Evolutionary conservation across 768 basidiomycete genomes (phyloP).

Genomic region (Rhodotorula paludigena): DNA sequence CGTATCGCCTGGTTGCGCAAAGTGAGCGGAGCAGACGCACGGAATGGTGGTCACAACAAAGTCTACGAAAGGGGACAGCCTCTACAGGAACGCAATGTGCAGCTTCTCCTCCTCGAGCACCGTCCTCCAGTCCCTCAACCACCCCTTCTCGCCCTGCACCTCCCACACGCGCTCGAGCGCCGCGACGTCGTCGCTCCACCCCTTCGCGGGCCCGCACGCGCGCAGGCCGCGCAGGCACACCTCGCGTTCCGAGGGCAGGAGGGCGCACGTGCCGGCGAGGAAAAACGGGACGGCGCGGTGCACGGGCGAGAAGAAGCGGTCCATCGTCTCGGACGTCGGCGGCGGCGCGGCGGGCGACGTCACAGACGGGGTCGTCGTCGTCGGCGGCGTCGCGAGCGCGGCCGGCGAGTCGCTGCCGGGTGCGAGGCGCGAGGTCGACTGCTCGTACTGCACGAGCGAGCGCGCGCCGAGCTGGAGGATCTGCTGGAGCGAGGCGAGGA

Average conservation of each 20-base stretch:
- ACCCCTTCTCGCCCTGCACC: constrained; percentile 13
- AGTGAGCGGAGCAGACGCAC: no score
- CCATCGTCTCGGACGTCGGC: neutral
- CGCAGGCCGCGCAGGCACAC: constrained; percentile 15
- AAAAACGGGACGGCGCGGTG: constrained; percentile 23
- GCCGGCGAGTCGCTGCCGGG: neutral
- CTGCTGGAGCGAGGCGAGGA: constrained; percentile 2
- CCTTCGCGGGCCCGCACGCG: constrained; percentile 12
- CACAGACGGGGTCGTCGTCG: neutral
- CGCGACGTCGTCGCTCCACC: constrained; percentile 19
- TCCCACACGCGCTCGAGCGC: constrained; percentile 28
- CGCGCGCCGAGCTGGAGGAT: constrained; percentile 27
- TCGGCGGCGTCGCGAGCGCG: neutral
- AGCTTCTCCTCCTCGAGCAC: constrained; percentile 18
- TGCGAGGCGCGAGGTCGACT: neutral
- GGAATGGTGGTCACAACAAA: no score
- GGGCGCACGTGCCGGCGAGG: constrained; percentile 28
- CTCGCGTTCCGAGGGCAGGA: constrained; percentile 13
- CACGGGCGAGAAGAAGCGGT: constrained; percentile 6
- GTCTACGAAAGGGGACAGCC: no score
- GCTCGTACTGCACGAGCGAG: neutral
- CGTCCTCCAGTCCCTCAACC: constrained; percentile 26
- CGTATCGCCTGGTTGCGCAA: no score
- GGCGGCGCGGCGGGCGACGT: neutral
- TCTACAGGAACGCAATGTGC: constrained; percentile 19